Base-by-base conservation (phyloP, 371 early-diverging fungal species). In the Mucor lusitanicus region DNA sequence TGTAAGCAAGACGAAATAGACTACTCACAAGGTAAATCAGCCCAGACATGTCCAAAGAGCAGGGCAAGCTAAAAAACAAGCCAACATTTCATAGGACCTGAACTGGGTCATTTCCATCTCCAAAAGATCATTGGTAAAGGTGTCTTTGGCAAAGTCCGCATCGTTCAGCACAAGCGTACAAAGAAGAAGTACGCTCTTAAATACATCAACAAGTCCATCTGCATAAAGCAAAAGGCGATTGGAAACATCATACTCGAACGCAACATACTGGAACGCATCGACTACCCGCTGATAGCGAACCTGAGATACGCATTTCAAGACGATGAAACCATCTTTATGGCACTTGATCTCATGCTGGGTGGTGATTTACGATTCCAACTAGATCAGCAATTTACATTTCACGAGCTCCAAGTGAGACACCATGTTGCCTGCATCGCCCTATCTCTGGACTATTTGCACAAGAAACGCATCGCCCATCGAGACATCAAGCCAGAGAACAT, bases 401-500 rank as follows among this genome's bases (percentile, higher is more conserved):
- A 81, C 54, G 94, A 95, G 65, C 84, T 87, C 9, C 87, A 87
- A 8, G 89, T 92, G 27, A 80, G 87, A 25, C 89, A 92, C 70
- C 90, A 89, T 76, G 78, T 90, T 9, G 94, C 94, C 5, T 91
- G 92, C 61, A 64, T 93, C n/a, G 88, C 88, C 11, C 74, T 89
- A 11, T 89, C 91, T 3, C 63, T 94, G n/a, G 63, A 82, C 63
- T 91, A 93, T 53, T 68, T 94, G 9, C 95, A 94, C 69, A 60
- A 73, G n/a, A 72, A 84, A 28, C 61, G 74, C 3, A 84, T 90
- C 54, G 79, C 79, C 48, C 90, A 88, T 63, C 73, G 95, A 61
- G 96, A 97, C 73, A 67, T 94, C 46, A 95, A 95, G 71, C 97
- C 97, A 0, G 97, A 96, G 71, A 96, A 97, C 75, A 88, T 97